Conservation (phyloP, 148 eudicot species). For the Chenopodium berlandieri region DNA sequence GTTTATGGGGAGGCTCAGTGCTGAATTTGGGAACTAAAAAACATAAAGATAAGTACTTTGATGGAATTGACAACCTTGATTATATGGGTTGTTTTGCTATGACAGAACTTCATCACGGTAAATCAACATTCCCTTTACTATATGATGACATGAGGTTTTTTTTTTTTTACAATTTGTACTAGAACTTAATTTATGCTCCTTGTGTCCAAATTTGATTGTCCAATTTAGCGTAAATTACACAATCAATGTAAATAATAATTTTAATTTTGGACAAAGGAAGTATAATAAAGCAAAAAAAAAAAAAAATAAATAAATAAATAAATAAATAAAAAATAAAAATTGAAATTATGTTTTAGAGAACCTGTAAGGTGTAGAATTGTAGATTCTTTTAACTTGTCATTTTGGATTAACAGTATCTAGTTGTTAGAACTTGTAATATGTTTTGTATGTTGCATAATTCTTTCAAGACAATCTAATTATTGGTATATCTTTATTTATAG, state of each 20-base stretch:
- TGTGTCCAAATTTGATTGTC: not conserved
- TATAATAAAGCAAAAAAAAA: not conserved
- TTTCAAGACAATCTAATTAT: not conserved
- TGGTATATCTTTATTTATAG: not conserved
- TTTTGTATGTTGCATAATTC: not conserved
- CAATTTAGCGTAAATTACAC: not conserved
- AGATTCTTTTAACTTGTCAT: not conserved
- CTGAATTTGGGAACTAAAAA: constrained; percentile 89
- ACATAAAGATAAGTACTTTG: constrained; percentile 83
- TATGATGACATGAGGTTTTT: not conserved
- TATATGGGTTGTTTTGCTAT: constrained; percentile 94
- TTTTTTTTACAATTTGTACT: too few species aligned
- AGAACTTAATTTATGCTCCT: not conserved
- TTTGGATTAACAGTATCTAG: not conserved
- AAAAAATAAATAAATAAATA: too few species aligned
- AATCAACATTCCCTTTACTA: not conserved
- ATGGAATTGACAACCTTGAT: constrained; percentile 88
- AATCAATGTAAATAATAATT: not conserved
- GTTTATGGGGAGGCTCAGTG: constrained; percentile 99
- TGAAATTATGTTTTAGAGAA: not conserved
- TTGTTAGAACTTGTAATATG: not conserved
- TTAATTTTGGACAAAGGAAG: not conserved
- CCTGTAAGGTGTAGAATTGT: not conserved
- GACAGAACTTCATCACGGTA: constrained; percentile 98
- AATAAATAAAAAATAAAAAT: not conserved